Conservation (phyloP, 2,329 filamentous ascomycete species). For the Diaporthe nobilis region DNA sequence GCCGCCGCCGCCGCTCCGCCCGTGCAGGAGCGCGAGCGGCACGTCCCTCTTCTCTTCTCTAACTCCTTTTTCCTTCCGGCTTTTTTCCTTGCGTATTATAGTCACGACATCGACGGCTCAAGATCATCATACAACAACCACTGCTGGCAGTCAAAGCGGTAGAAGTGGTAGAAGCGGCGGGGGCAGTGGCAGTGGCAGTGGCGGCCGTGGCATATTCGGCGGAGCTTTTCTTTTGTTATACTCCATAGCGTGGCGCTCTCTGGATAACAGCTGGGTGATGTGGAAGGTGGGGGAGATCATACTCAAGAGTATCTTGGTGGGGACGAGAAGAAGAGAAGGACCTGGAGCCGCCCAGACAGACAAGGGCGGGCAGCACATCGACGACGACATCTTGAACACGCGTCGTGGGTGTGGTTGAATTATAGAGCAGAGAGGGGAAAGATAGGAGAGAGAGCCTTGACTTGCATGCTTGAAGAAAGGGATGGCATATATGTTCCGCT, state of each 20-base stretch:
- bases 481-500: conserved; percentile 17
- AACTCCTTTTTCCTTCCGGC: conserved; percentile 16
- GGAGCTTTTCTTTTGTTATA: conserved; percentile 41
- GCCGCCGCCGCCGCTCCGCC: neutral
- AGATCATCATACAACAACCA: conserved; percentile 11
- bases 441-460: conserved; percentile 13
- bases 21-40: neutral
- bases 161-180: conserved; percentile 11
- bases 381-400: neutral
- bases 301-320: conserved; percentile 1
- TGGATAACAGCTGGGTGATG: conserved; percentile 37
- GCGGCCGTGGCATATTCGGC: conserved; percentile 29
- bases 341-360: neutral
- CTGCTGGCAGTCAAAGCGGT: conserved; percentile 26
- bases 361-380: neutral
- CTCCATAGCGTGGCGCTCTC: conserved; percentile 41
- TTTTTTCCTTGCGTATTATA: conserved; percentile 30
- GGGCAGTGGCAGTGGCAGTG: neutral
- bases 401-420: neutral
- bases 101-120: conserved; percentile 19
- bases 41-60: conserved; percentile 12
- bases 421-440: neutral
- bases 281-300: conserved; percentile 21
- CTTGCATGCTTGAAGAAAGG: conserved; percentile 26
- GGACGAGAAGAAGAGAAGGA: neutral